These are phyloP conservation scores for Fragaria iinumae DNA, from an alignment of 306 rosid genomes.

Conservation along the genomic window DNA sequence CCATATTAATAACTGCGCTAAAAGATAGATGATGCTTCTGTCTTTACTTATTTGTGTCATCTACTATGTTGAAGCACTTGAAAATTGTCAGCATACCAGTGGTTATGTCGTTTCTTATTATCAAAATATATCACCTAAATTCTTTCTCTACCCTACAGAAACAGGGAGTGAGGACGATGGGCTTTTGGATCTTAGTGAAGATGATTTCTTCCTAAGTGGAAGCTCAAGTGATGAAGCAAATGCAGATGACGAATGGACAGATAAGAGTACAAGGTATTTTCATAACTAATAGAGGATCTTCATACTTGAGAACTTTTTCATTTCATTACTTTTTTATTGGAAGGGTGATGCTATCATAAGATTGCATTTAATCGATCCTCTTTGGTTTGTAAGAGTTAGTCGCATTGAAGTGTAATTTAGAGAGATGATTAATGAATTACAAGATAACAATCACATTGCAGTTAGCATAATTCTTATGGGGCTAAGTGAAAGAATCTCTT, in stretches of 20 bases:
- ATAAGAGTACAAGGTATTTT: slow-evolving; percentile 77
- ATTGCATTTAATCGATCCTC: neutral
- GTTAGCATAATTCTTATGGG: neutral
- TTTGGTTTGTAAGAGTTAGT: neutral
- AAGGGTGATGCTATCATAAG: neutral
- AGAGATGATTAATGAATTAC: neutral
- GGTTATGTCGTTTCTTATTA: neutral
- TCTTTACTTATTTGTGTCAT: neutral
- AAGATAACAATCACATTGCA: neutral
- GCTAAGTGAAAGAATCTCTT: neutral
- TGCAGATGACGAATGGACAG: slow-evolving; percentile 99
- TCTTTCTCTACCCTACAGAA: slow-evolving; percentile 46
- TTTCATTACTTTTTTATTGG: neutral
- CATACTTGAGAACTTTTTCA: neutral
- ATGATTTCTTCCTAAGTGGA: slow-evolving; percentile 83
- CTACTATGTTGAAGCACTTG: neutral
- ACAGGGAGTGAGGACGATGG: slow-evolving; percentile 99
- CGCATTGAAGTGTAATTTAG: neutral
- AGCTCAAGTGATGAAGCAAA: slow-evolving; percentile 96
- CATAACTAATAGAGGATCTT: slow-evolving; percentile 9
- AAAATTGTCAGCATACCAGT: neutral
- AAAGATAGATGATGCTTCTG: neutral
- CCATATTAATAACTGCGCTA: too few relatives aligned
- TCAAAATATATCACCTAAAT: neutral
- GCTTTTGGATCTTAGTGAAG: slow-evolving; percentile 89